Evolutionary conservation across 139 green algal genomes (phyloP).

Genomic region (Coelastrella sp.): DNA sequence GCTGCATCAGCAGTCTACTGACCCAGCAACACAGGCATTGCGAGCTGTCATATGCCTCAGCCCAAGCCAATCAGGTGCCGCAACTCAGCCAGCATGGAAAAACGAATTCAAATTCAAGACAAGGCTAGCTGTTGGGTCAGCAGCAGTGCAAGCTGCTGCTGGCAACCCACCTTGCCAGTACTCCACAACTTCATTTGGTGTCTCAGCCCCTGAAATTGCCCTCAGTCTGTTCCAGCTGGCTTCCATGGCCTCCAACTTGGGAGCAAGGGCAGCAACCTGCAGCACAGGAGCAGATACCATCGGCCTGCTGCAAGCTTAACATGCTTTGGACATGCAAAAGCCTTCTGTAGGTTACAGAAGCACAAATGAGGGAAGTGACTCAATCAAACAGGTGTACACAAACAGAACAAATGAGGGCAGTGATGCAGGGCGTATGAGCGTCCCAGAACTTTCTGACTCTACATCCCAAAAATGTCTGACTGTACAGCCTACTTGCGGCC

Average conservation of each 20-base stretch:
- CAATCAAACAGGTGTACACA: too few species aligned
- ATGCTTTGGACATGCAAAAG: background rate
- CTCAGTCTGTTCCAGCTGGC: conserved; percentile 82
- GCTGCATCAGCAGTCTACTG: background rate
- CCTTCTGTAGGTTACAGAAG: too few species aligned
- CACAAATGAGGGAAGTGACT: too few species aligned
- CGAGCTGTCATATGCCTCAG: background rate
- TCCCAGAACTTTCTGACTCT: too few species aligned
- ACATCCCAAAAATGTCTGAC: background rate
- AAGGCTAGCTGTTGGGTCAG: too few species aligned
- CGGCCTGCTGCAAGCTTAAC: background rate
- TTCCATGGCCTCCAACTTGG: conserved; percentile 88
- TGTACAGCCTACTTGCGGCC: background rate
- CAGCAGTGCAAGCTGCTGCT: background rate
- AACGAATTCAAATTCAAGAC: too few species aligned
- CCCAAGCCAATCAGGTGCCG: background rate
- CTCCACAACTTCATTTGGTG: conserved; percentile 77
- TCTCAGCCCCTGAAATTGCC: conserved; percentile 77
- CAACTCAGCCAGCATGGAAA: background rate
- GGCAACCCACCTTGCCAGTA: conserved; percentile 77
- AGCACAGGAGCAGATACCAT: background rate
- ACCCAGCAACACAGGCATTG: background rate
- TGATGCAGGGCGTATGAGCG: too few species aligned
- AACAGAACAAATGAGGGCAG: too few species aligned
- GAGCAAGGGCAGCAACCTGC: conserved; percentile 63